Conservation (phyloP, 768 basidiomycete species). For the Xerocomus spinulosus region DNA sequence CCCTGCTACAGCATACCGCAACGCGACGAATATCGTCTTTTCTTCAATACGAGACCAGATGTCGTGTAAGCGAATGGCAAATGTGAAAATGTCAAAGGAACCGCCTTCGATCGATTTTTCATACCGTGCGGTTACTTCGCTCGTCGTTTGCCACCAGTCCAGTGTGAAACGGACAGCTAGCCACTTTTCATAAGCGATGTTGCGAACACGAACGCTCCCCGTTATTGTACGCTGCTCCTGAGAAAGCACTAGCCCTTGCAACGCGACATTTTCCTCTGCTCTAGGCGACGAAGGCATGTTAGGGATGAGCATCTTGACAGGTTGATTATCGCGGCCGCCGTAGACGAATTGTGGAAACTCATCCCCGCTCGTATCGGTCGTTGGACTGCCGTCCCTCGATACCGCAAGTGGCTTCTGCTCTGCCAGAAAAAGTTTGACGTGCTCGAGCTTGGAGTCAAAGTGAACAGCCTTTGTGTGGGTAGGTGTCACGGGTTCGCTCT, state of each 20-base stretch:
- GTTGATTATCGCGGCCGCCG: slow-evolving; percentile 37
- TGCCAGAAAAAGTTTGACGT: slow-evolving; percentile 90
- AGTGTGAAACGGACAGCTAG: slow-evolving; percentile 89
- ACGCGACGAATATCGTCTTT: slow-evolving; percentile 74
- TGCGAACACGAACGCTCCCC: slow-evolving; percentile 78
- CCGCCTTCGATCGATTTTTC: slow-evolving; percentile 37
- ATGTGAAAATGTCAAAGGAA: slow-evolving; percentile 68
- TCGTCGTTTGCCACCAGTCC: slow-evolving; percentile 94
- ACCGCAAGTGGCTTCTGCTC: slow-evolving; percentile 95
- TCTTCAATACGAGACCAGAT: slow-evolving; percentile 72
- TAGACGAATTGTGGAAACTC: slow-evolving; percentile 72
- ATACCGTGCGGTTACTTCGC: slow-evolving; percentile 82
- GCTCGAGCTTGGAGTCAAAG: slow-evolving; percentile 88
- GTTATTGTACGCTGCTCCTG: slow-evolving; percentile 51
- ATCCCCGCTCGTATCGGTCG: slow-evolving; percentile 77
- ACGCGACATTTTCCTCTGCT: slow-evolving; percentile 40
- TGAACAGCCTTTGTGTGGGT: slow-evolving; percentile 80
- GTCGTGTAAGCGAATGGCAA: slow-evolving; percentile 74
- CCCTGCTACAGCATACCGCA: slow-evolving; percentile 67
- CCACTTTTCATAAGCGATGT: slow-evolving; percentile 84
- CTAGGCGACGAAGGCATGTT: slow-evolving; percentile 57
- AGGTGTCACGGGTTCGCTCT: slow-evolving; percentile 82
- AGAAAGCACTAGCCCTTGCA: slow-evolving; percentile 54
- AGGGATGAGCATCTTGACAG: slow-evolving; percentile 55
- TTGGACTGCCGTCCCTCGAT: slow-evolving; percentile 84